phyloP scores from a whole-genome alignment of 176 grass and related monocot species.

The Musa itinerans region DNA sequence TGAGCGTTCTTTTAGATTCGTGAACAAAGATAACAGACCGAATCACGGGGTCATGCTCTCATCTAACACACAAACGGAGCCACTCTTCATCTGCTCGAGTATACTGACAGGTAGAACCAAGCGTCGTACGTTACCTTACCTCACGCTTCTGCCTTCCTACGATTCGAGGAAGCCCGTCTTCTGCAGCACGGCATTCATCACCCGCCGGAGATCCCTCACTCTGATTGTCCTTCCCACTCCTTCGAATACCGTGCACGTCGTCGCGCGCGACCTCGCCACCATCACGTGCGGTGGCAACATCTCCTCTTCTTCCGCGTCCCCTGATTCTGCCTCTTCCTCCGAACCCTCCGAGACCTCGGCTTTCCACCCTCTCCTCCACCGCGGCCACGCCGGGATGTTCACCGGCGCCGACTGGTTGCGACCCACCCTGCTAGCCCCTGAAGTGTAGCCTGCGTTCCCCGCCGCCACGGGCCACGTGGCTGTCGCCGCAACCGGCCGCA shows the following conservation, averaged over 20 bases:
- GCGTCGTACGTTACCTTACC: too few relatives aligned
- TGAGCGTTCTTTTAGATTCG: too few relatives aligned
- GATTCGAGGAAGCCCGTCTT: slow-evolving; percentile 31
- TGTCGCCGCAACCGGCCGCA: too few relatives aligned
- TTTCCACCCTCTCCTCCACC: neutral
- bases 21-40: too few relatives aligned
- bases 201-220: slow-evolving; percentile 35
- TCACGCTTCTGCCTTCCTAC: neutral
- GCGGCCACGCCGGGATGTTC: slow-evolving; percentile 11
- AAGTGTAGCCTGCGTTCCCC: too few relatives aligned
- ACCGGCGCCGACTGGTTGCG: slow-evolving; percentile 15
- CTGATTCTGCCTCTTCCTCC: slow-evolving; percentile 1
- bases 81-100: too few relatives aligned
- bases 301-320: slow-evolving; percentile 18
- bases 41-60: too few relatives aligned
- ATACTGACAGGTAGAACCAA: too few relatives aligned
- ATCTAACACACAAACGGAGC: too few relatives aligned
- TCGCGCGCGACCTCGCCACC: slow-evolving; percentile 22
- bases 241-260: slow-evolving; percentile 30
- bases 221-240: slow-evolving; percentile 30
- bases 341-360: neutral
- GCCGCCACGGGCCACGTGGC: too few relatives aligned
- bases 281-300: slow-evolving; percentile 39
- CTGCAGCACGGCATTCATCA: slow-evolving; percentile 31
- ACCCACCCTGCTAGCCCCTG: neutral